These are phyloP conservation scores for Euryodendron excelsum DNA, from an alignment of 148 eudicot species.

Conservation along the genomic window DNA sequence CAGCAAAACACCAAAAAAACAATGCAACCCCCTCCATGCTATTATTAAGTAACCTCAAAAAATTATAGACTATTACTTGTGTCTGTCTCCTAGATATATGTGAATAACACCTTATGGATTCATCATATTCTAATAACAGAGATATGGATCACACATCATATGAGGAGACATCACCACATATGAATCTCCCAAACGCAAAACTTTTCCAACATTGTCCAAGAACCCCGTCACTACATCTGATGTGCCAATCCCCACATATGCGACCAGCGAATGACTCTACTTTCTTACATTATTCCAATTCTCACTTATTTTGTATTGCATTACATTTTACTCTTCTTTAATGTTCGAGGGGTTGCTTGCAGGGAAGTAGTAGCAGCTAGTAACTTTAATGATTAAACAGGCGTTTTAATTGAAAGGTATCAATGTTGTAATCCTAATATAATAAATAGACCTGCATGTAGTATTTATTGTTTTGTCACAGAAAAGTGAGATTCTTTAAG, in stretches of 20 bases:
- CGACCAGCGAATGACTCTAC: no score
- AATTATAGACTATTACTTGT: not conserved
- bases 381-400: not conserved
- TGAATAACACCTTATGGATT: not conserved
- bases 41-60: no score
- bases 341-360: not conserved
- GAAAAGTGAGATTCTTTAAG: no score
- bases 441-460: no score
- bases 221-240: no score
- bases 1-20: no score
- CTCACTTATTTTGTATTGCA: not conserved
- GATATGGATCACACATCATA: not conserved
- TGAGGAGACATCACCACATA: not conserved
- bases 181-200: not conserved
- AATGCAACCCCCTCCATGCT: no score
- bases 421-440: no score
- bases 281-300: not conserved
- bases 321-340: not conserved
- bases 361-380: no score
- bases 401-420: not conserved
- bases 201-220: not conserved
- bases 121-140: not conserved
- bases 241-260: no score
- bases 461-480: no score
- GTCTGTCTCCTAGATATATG: not conserved